A percentile compares a stretch with the other conserved stretches of the same genome.
Evolutionary conservation across 345 rosid genomes (phyloP).

Genomic region (Eutrema heterophyllum): DNA sequence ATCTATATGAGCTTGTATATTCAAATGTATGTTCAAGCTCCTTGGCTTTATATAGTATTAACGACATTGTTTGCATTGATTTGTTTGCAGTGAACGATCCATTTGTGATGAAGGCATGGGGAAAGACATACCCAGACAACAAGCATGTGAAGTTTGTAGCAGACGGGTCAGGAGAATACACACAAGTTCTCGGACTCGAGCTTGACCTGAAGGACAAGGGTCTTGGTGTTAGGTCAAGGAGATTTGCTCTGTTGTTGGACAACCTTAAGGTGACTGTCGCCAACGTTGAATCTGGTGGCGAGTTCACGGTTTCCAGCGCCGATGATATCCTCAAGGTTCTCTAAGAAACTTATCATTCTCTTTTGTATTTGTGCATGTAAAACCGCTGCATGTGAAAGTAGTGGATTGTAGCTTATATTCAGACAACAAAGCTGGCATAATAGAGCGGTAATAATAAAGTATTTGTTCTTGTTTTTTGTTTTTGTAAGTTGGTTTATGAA

Average conservation of each 20-base stretch:
- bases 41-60: not conserved
- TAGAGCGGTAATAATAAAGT: not conserved
- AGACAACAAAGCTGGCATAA: not conserved
- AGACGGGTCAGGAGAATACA: conserved; percentile 84
- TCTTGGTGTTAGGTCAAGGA: conserved; percentile 80
- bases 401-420: not conserved
- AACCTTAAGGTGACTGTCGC: conserved; percentile 92
- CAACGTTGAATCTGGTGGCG: conserved; percentile 86
- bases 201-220: conserved; percentile 84
- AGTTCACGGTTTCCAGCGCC: conserved; percentile 79
- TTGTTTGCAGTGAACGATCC: conserved; percentile 84
- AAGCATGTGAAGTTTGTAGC: conserved; percentile 86
- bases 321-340: conserved; percentile 84
- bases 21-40: too few relatives aligned
- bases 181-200: conserved; percentile 85
- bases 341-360: conserved; percentile 12
- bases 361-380: not conserved
- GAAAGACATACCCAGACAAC: conserved; percentile 90
- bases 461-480: not conserved
- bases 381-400: not conserved
- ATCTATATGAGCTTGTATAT: too few relatives aligned
- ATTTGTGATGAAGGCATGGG: conserved; percentile 98
- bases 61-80: not conserved
- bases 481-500: not conserved
- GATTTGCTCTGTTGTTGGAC: conserved; percentile 80